A percentile compares a stretch with the other conserved stretches of the same genome.
Evolutionary conservation across 176 grass and related monocot species (phyloP).

Genomic region (Eremochloa ophiuroides): DNA sequence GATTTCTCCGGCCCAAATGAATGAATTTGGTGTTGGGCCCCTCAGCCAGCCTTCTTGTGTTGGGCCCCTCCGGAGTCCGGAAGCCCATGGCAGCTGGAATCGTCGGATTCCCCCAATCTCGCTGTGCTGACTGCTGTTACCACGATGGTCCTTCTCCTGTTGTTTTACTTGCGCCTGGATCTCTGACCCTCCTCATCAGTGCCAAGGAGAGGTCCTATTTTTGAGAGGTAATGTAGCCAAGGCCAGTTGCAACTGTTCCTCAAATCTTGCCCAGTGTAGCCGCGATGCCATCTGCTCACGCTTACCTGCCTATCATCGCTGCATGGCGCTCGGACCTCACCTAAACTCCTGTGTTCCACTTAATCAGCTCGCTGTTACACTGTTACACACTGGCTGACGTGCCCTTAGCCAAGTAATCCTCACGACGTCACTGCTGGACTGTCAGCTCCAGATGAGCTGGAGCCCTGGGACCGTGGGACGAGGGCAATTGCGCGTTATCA

Average conservation of each 20-base stretch:
- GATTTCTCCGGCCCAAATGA: not conserved
- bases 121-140: not conserved
- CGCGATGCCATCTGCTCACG: not conserved
- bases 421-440: not conserved
- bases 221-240: not conserved
- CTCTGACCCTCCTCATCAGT: not conserved
- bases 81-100: not conserved
- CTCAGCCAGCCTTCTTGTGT: not conserved
- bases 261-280: not conserved
- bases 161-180: not conserved
- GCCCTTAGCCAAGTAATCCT: not conserved
- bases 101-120: not conserved
- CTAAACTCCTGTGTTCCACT: not conserved
- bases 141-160: not conserved
- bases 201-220: not conserved
- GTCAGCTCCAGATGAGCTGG: not conserved
- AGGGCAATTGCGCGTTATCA: not conserved
- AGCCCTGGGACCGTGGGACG: not conserved
- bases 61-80: not conserved
- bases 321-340: slow-evolving; percentile 8
- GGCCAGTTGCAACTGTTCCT: not conserved
- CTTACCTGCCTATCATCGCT: not conserved
- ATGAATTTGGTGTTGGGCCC: not conserved
- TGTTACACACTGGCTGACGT: not conserved
- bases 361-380: not conserved